Evolutionary conservation across 129 eudicot genomes (phyloP).

Genomic region (Tagetes patula): DNA sequence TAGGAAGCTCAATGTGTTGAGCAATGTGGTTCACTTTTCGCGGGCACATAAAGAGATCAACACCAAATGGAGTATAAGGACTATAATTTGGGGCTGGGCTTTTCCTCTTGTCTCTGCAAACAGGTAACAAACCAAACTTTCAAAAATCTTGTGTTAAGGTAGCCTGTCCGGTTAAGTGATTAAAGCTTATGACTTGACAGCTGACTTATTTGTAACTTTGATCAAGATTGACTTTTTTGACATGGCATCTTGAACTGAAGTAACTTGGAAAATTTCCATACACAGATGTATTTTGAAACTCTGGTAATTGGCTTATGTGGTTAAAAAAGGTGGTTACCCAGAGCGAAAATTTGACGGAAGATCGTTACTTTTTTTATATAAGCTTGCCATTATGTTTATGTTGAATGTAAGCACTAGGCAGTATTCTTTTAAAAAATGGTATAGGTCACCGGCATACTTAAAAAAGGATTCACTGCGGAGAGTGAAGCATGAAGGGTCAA

Average conservation of each 20-base stretch:
- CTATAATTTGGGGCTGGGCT: constrained; percentile 56
- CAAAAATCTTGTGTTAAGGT: background rate
- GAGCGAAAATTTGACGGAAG: background rate
- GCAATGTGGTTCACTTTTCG: constrained; percentile 89
- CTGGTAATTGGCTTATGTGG: background rate
- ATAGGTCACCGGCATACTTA: constrained; percentile 44
- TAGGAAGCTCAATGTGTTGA: constrained; percentile 87
- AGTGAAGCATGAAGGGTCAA: constrained; percentile 73
- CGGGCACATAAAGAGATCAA: constrained; percentile 63
- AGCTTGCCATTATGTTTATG: background rate
- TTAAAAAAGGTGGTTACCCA: background rate
- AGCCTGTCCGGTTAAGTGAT: background rate
- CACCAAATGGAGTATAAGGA: constrained; percentile 83
- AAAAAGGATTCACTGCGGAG: constrained; percentile 75
- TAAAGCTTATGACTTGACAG: background rate
- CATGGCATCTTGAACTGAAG: background rate
- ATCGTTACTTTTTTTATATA: background rate
- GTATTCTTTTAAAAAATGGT: background rate
- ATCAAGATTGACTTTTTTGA: constrained; percentile 6
- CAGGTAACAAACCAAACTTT: background rate
- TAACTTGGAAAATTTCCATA: background rate
- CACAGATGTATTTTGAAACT: background rate
- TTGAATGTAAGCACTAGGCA: background rate
- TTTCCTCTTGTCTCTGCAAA: constrained; percentile 86
- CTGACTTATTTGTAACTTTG: background rate